Percentiles rank a stretch among this genome's conserved stretches.
These are phyloP conservation scores for Rutstroemia sp. DNA, from an alignment of 2,329 filamentous ascomycete genomes.

Conservation along the genomic window DNA sequence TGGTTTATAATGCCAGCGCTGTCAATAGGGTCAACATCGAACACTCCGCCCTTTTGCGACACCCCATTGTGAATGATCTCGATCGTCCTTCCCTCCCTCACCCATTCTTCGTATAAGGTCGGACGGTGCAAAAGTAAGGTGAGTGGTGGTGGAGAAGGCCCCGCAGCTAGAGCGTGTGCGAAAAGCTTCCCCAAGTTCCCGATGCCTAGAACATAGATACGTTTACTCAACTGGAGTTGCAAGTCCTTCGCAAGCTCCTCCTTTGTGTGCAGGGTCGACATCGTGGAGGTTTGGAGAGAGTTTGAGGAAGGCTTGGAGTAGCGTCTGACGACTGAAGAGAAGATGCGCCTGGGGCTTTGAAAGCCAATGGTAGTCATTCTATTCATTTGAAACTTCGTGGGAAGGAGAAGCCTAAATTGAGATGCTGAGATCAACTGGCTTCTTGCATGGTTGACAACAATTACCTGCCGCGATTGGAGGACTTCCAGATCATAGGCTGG, in stretches of 20 bases:
- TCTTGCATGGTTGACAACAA: neutral
- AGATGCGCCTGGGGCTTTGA: too few species aligned
- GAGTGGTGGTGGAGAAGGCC: conserved; percentile 55
- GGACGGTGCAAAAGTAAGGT: conserved; percentile 71
- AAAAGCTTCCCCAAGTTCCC: conserved; percentile 78
- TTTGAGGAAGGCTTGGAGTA: too few species aligned
- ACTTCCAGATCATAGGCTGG: too few species aligned
- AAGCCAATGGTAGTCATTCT: too few species aligned
- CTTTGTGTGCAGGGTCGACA: neutral
- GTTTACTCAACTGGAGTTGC: neutral
- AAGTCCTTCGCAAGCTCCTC: neutral
- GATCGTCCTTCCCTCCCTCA: conserved; percentile 13
- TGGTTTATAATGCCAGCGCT: conserved; percentile 25
- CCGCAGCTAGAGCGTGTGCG: conserved; percentile 59
- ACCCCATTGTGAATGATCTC: conserved; percentile 17
- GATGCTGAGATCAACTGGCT: neutral
- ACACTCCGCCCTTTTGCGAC: conserved; percentile 17
- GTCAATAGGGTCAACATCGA: conserved; percentile 15
- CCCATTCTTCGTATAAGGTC: conserved; percentile 43
- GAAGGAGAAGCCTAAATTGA: neutral
- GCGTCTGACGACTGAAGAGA: too few species aligned
- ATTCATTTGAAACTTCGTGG: neutral
- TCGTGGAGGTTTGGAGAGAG: neutral
- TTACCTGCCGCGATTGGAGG: neutral
- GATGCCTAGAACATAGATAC: conserved; percentile 68